Evolutionary conservation across 2,329 filamentous ascomycete genomes (phyloP).

Genomic region (Rosellinia necatrix): DNA sequence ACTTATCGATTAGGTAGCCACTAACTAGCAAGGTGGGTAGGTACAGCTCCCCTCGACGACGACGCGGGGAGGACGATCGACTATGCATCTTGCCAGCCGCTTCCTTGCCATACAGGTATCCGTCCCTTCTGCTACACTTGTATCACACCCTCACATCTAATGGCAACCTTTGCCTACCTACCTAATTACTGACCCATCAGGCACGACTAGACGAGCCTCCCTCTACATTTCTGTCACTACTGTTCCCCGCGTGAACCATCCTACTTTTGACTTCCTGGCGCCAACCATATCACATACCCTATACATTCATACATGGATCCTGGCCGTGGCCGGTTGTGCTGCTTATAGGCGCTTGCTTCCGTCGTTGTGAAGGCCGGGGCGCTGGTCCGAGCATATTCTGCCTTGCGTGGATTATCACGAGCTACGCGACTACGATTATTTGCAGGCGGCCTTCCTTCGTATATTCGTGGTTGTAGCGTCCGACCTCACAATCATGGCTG

Average conservation of each 20-base stretch:
- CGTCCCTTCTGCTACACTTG: conserved; percentile 6
- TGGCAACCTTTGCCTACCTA: conserved; percentile 10
- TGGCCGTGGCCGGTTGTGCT: conserved; percentile 14
- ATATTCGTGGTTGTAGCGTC: conserved; percentile 5
- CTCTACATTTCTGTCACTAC: conserved; percentile 13
- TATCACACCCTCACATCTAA: conserved; percentile 11
- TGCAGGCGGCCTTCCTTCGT: conserved; percentile 1
- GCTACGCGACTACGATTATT: conserved; percentile 2
- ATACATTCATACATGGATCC: conserved; percentile 20
- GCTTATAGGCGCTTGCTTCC: conserved; percentile 18
- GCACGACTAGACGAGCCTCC: conserved; percentile 10
- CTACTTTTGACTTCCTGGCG: conserved; percentile 5
- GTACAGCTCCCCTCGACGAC: conserved; percentile 10
- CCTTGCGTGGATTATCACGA: background rate
- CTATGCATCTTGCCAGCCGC: conserved; percentile 8
- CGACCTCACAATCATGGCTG: conserved; percentile 40
- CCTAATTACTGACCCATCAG: background rate
- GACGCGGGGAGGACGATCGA: conserved; percentile 5
- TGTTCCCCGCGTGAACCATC: conserved; percentile 17
- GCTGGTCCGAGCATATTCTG: background rate
- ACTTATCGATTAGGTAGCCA: conserved; percentile 14
- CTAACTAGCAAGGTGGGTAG: background rate
- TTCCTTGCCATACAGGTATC: conserved; percentile 1
- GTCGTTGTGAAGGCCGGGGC: background rate
- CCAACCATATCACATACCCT: background rate